A percentile compares a stretch with the other conserved stretches of the same genome.
phyloP scores from a whole-genome alignment of 495 filamentous ascomycete genomes.

The Corynascus novoguineensis region DNA sequence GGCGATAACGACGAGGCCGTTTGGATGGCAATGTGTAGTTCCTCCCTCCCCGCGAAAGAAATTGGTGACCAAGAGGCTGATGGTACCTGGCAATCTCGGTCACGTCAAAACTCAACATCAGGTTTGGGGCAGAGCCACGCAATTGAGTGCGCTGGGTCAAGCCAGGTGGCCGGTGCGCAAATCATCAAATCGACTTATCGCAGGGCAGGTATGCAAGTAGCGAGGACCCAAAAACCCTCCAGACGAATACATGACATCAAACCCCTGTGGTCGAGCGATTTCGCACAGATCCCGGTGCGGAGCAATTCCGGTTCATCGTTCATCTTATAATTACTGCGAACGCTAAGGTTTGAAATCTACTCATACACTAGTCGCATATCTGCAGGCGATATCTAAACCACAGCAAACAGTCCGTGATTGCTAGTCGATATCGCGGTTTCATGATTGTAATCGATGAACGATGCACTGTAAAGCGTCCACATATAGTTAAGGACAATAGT shows the following conservation, averaged over 20 bases:
- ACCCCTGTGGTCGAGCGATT: neutral
- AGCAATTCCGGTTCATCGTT: neutral
- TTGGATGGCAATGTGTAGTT: neutral
- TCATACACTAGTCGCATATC: neutral
- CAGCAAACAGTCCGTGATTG: too few species aligned
- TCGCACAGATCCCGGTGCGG: neutral
- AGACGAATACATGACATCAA: too few species aligned
- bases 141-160: neutral
- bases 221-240: neutral
- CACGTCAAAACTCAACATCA: slow-evolving; percentile 6
- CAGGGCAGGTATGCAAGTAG: neutral
- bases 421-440: too few species aligned
- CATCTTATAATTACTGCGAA: neutral
- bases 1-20: neutral
- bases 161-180: neutral
- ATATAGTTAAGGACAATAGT: too few species aligned
- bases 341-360: too few species aligned
- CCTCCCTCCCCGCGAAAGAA: slow-evolving; percentile 9
- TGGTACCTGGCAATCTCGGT: slow-evolving; percentile 3
- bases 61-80: neutral
- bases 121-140: slow-evolving; percentile 7
- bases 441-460: too few species aligned
- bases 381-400: neutral
- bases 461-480: too few species aligned
- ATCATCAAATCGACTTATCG: neutral